Conservation (phyloP, 164 flowering plant genomes). For the Platanus orientalis region DNA sequence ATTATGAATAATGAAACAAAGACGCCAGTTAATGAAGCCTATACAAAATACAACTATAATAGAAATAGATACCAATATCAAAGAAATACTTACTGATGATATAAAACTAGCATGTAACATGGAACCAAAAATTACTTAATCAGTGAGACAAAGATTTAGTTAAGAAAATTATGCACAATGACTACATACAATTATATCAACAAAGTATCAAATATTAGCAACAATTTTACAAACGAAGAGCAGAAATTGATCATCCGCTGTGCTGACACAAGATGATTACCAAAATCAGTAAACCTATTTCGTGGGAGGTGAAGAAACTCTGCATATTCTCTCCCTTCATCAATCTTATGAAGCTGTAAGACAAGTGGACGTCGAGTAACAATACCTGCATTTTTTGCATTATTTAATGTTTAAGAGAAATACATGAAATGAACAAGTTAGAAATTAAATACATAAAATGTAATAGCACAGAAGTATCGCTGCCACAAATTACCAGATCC, state of each 20-base stretch:
- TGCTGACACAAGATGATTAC: constrained; percentile 27
- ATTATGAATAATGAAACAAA: background rate
- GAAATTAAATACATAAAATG: background rate
- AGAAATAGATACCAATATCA: background rate
- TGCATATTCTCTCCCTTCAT: constrained; percentile 86
- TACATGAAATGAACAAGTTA: background rate
- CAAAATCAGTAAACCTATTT: constrained; percentile 79
- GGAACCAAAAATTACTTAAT: background rate
- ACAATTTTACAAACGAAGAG: background rate
- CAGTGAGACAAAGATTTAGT: background rate
- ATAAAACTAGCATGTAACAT: background rate
- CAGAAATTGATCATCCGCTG: background rate
- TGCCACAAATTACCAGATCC: constrained; percentile 19
- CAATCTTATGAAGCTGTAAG: constrained; percentile 79
- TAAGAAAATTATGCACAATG: too few species aligned
- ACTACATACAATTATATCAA: background rate
- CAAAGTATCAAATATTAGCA: background rate
- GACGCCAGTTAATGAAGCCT: background rate
- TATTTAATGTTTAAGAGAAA: background rate
- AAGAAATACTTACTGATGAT: too few species aligned
- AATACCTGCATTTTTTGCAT: constrained; percentile 51
- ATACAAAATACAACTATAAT: background rate
- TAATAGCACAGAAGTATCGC: background rate
- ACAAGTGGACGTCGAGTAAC: constrained; percentile 96
- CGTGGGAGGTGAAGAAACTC: constrained; percentile 85